Evolutionary conservation across 441 rosid species (phyloP), one percentile per base, ranked within the genome.

Genomic region (Pelargonium citronellum): DNA sequence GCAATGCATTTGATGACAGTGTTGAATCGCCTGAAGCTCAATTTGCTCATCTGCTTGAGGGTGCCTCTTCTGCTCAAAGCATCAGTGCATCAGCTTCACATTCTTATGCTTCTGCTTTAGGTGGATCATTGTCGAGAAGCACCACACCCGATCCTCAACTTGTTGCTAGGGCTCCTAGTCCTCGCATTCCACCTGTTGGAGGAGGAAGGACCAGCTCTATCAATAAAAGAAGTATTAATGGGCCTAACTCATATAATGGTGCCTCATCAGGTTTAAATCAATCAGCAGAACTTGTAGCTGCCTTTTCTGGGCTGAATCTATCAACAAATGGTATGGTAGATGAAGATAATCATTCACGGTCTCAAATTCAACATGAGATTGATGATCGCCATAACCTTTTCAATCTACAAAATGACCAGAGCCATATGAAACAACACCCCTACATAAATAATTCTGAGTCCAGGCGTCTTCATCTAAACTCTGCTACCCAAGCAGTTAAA

Each of bases 121-220:
- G 87, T 66, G 82, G 83, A 34, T 81, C 91, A 60, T 75, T 83
- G 83, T 89, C 91, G 6, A 82, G 91, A 72, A 87, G 87, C 74
- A 71, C 82, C 67, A 87, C 94, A 2, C 90, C 94, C 61, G 94
- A 87, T 22, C 86, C 88, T 57, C 91, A 84, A 67, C 81, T 82
- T 71, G 75, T 79, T 1, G 88, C 85, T 41, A 83, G 89, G 68
- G 85, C 82, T 78, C 86, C 88, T 51, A 87, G 87, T 66, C 90
- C 91, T 58, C 79, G 78, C 64, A 83, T 83, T 77, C 86, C 86
- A 39, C 81, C 89, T 46, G 78, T 85, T 74, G 89, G 90, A 69
- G 85, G 75, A 47, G 87, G 86, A 16, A 83, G 89, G 78, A 61
- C 66, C 57, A 77, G 71, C 74, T 82, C 84, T 17, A 73, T 82